Percentiles rank a stretch among this genome's conserved stretches.
Evolutionary conservation across 176 grass and related monocot genomes (phyloP).

Genomic region (Musa itinerans): DNA sequence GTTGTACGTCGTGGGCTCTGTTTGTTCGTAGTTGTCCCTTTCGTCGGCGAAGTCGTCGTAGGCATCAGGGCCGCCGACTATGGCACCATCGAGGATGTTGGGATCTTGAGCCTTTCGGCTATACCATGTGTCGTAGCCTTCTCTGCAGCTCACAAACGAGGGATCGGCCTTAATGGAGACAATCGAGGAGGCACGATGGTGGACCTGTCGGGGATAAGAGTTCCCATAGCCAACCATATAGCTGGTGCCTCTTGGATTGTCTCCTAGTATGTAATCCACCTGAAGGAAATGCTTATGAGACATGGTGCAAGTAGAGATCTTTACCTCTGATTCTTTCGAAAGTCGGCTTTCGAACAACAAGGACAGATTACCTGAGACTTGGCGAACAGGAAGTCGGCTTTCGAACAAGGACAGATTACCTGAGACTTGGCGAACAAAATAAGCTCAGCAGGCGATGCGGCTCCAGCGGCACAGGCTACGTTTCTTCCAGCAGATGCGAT

Average conservation of each 20-base stretch:
- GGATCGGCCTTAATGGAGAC: slow-evolving; percentile 50
- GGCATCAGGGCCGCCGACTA: slow-evolving; percentile 61
- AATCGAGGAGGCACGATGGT: slow-evolving; percentile 79
- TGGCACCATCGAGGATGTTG: slow-evolving; percentile 73
- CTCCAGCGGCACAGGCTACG: slow-evolving; percentile 28
- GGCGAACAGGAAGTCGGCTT: slow-evolving; percentile 22
- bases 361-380: slow-evolving; percentile 38
- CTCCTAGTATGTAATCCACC: slow-evolving; percentile 80
- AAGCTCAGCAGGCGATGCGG: slow-evolving; percentile 38
- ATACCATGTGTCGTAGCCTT: slow-evolving; percentile 49
- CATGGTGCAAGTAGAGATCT: no score
- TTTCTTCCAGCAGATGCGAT: slow-evolving; percentile 23
- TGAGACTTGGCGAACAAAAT: slow-evolving; percentile 52
- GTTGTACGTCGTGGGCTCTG: slow-evolving; percentile 82
- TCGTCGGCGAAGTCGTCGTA: slow-evolving; percentile 65
- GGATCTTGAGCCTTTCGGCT: slow-evolving; percentile 39
- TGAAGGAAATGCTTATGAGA: not conserved
- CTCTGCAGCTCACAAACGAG: slow-evolving; percentile 56
- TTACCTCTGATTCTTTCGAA: no score
- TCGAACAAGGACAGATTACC: slow-evolving; percentile 5
- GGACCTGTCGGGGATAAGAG: slow-evolving; percentile 48
- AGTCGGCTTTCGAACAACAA: no score
- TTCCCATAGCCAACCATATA: slow-evolving; percentile 83
- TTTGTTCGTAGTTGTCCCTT: slow-evolving; percentile 84
- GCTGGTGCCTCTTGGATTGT: slow-evolving; percentile 73